Base-by-base conservation (phyloP, 2,329 filamentous ascomycete species). In the Nectriaceae sp. region DNA sequence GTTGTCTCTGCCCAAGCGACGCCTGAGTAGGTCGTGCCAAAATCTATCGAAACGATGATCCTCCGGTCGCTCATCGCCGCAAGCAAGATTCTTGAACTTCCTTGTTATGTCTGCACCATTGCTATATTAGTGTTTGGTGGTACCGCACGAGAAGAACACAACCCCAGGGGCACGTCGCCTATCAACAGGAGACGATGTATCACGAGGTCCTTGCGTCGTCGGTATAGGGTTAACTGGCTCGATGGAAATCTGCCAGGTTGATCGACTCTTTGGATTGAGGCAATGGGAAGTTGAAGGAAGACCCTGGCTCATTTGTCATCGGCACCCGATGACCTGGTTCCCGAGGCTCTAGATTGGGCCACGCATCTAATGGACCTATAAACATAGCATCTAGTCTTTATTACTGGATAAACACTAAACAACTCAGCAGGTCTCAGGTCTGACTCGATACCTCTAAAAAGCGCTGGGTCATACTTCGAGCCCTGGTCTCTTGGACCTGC, bases 21-120 rank as follows among this genome's bases (percentile, higher is more conserved):
- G 22, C 77, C 78, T 13, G 77, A 79, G 59, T 76, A 82, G 4
- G 79, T 82, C 11, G 78, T 82, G 21, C 79, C 78, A 55, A 82
- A 81, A 57, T 82, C 78, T 49, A 82, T 75, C 18, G 75, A 78
- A 52, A 80, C 70, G 43, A 80, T 70, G 51, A 80, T 73, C 59
- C 70, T 75, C 56, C 70, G 58, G 35, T 62, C 59, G 46, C 53
- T 51, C 67, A 70, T 70, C 49, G 37, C 61, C 42, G 47, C 47
- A 53, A 46, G 51, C 47, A 44, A 46, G 47, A 43, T 24, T 35
- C n/a, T n/a, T 37, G 44, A 44, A 42, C 33, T 31, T 45, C 44
- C 41, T 49, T 53, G 42, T 39, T 58, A 52, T 49, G 49, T 26
- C 54, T 46, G 47, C 49, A 38, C 54, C 55, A 57, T 57, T 38